Conservation (phyloP, 2,329 filamentous ascomycete species). For the Pseudocercospora fijiensis region DNA sequence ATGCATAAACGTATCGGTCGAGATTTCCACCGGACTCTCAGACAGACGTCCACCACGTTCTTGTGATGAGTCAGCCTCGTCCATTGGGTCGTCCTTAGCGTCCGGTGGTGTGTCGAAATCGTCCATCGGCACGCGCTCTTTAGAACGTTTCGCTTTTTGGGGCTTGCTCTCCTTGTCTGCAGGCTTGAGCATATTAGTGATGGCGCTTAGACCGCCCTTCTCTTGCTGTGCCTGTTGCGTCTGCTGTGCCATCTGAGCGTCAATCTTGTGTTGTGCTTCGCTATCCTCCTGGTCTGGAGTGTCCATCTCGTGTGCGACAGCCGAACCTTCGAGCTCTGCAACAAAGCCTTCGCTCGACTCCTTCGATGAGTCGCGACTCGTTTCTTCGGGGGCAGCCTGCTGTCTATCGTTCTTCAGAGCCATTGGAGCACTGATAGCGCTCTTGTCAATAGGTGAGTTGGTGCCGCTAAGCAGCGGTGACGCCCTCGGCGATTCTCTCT, state of each 20-base stretch:
- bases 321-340: slow-evolving; percentile 42
- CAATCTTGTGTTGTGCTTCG: slow-evolving; percentile 6
- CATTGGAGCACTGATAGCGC: slow-evolving; percentile 7
- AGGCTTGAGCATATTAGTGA: slow-evolving; percentile 48
- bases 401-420: slow-evolving; percentile 8
- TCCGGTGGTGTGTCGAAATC: slow-evolving; percentile 62
- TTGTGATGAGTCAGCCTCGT: slow-evolving; percentile 42
- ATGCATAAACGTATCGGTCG: slow-evolving; percentile 49
- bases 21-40: slow-evolving; percentile 67
- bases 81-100: slow-evolving; percentile 43
- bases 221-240: slow-evolving; percentile 18
- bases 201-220: slow-evolving; percentile 28
- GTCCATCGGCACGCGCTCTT: slow-evolving; percentile 65
- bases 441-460: slow-evolving; percentile 29
- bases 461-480: slow-evolving; percentile 28
- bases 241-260: slow-evolving; percentile 12
- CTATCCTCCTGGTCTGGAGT: slow-evolving; percentile 29
- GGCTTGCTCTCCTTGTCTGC: slow-evolving; percentile 47
- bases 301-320: slow-evolving; percentile 42
- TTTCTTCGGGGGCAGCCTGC: slow-evolving; percentile 10
- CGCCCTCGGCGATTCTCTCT: slow-evolving; percentile 26
- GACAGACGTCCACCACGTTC: slow-evolving; percentile 54
- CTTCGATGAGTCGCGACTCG: slow-evolving; percentile 15
- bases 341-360: slow-evolving; percentile 29
- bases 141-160: slow-evolving; percentile 60